Evolutionary conservation across 2,329 filamentous ascomycete genomes (phyloP).

Genomic region (Penicillium sp.): DNA sequence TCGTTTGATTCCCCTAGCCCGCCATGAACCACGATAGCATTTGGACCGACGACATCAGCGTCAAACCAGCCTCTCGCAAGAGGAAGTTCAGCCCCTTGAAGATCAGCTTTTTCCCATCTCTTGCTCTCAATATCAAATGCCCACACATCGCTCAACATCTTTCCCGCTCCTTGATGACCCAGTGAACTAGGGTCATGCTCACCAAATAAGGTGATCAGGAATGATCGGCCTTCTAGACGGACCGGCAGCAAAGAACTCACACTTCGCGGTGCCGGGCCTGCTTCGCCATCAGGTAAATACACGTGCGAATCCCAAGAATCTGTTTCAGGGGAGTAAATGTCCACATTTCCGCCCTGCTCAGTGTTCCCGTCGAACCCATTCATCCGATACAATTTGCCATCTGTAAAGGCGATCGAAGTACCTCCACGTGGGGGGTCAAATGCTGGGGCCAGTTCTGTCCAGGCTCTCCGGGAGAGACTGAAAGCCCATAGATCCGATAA

Average conservation of each 20-base stretch:
- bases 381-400: conserved; percentile 73
- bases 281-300: conserved; percentile 46
- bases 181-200: conserved; percentile 58
- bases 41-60: conserved; percentile 47
- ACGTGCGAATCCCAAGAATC: conserved; percentile 45
- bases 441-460: conserved; percentile 70
- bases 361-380: conserved; percentile 75
- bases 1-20: conserved; percentile 59
- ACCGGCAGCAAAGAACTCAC: conserved; percentile 54
- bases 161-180: conserved; percentile 60
- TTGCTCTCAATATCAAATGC: conserved; percentile 43
- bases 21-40: conserved; percentile 52
- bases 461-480: conserved; percentile 64
- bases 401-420: conserved; percentile 66
- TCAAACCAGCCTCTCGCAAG: conserved; percentile 58
- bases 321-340: conserved; percentile 56
- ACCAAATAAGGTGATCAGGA: conserved; percentile 57
- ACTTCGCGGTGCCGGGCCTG: conserved; percentile 55
- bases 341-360: conserved; percentile 73
- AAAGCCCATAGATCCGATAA: conserved; percentile 80
- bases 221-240: conserved; percentile 36
- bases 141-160: conserved; percentile 61
- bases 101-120: conserved; percentile 40
- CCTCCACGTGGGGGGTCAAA: conserved; percentile 71
- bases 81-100: conserved; percentile 35